Conservation (phyloP, 2,329 filamentous ascomycete genomes). For the Fusarium musae region DNA sequence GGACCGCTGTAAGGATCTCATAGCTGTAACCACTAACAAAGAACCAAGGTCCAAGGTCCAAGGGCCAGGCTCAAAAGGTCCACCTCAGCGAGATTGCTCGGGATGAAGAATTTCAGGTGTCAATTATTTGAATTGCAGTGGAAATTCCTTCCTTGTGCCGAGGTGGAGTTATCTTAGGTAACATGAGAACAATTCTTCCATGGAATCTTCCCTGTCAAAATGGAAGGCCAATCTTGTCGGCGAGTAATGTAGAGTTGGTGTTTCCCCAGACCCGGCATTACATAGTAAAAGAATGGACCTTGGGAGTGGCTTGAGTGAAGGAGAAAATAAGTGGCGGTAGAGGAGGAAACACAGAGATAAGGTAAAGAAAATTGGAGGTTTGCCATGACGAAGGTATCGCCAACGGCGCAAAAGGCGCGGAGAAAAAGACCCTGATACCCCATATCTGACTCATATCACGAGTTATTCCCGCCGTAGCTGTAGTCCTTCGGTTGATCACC, state of each 20-base stretch:
- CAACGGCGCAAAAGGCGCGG: slow-evolving; percentile 15
- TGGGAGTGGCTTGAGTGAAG: slow-evolving; percentile 19
- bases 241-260: slow-evolving; percentile 17
- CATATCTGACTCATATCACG: slow-evolving; percentile 26
- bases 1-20: slow-evolving; percentile 16
- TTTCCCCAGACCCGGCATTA: slow-evolving; percentile 35
- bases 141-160: slow-evolving; percentile 2
- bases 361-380: slow-evolving; percentile 2
- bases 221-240: slow-evolving; percentile 10
- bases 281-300: slow-evolving; percentile 24
- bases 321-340: background rate
- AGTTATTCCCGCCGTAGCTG: slow-evolving; percentile 5
- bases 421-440: slow-evolving; percentile 17
- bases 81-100: slow-evolving; percentile 35
- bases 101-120: slow-evolving; percentile 15
- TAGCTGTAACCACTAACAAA: background rate
- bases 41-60: background rate
- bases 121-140: slow-evolving; percentile 2
- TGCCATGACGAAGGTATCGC: slow-evolving; percentile 16
- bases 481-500: slow-evolving; percentile 19
- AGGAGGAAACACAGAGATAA: background rate
- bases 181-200: slow-evolving; percentile 17
- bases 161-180: slow-evolving; percentile 13
- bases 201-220: slow-evolving; percentile 32
- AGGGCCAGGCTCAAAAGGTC: slow-evolving; percentile 10